Evolutionary conservation across 768 basidiomycete species (phyloP), one percentile per base, ranked within the genome.

Genomic region (Leccinum subgranulosum): DNA sequence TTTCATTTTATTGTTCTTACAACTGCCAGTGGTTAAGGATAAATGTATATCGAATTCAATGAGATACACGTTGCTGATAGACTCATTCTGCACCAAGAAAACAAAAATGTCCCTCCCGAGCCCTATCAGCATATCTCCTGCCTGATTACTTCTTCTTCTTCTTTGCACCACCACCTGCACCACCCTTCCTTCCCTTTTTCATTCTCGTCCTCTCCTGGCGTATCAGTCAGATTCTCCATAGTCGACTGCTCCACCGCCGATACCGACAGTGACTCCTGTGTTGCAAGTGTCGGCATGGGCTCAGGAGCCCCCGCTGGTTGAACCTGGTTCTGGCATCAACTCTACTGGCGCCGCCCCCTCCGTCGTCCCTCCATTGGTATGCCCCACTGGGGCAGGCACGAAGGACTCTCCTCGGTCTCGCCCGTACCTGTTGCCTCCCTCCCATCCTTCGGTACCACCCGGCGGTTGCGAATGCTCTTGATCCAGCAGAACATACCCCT

Each of bases 131-230:
- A 10, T 29, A 51, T 46, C 55, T 25, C 14, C 10, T 36, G 4
- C 46, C 47, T 5, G 29, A 14, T 39, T 47, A 48, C 51, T 51
- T 41, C 58, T 63, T 62, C 39, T 56, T 59, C 4, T 1, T 45
- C 19, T n/a, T 19, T 9, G 23, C n/a, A 1, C 23, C 50, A 1
- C 21, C 55, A 23, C 23, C 23, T 23, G 23, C 23, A 7, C 1
- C 14, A 15, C 2, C 5, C 19, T 64, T 64, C 34, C 34, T 50
- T 23, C 23, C 23, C 10, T 52, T 49, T 57, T 1, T 54, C 61
- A 45, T 11, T 10, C 10, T 41, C 51, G 2, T 62, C 61, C 2
- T 65, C 65, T 17, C 5, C 62, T 5, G 0, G 14, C 15, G 33
- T 21, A 14, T 43, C 41, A 6, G 61, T 59, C 4, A 9, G 28